These are phyloP conservation scores for Leccinum brunneo-olivaceum DNA, from an alignment of 1,284 basidiomycete genomes.

Conservation along the genomic window DNA sequence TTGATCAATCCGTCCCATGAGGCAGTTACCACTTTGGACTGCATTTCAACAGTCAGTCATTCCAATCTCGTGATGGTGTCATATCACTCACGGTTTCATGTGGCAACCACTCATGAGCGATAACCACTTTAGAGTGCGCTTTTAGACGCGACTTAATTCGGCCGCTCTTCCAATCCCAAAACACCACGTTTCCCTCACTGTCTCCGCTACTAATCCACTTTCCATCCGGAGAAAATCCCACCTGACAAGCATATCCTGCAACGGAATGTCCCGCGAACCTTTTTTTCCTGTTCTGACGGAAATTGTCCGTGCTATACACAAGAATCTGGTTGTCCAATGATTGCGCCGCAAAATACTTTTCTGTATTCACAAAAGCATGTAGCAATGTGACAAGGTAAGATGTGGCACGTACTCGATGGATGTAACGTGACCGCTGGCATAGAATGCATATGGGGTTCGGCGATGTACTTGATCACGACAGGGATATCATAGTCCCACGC, in stretches of 20 bases:
- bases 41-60: conserved; percentile 14
- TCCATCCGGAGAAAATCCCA: conserved; percentile 96
- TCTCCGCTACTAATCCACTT: conserved; percentile 97
- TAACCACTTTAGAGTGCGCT: conserved; percentile 92
- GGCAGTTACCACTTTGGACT: conserved; percentile 94
- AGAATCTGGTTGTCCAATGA: conserved; percentile 98
- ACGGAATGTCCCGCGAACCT: conserved; percentile 95
- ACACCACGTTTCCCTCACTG: conserved; percentile 89
- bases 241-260: conserved; percentile 94
- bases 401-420: conserved; percentile 72
- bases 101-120: conserved; percentile 95
- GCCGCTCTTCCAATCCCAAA: conserved; percentile 99
- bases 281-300: conserved; percentile 98
- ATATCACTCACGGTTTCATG: conserved; percentile 81
- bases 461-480: conserved; percentile 99
- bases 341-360: conserved; percentile 95
- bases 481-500: conserved; percentile 99
- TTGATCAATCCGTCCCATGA: conserved; percentile 98
- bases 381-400: not conserved
- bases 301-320: conserved; percentile 93
- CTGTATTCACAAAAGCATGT: conserved; percentile 34
- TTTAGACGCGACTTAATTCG: conserved; percentile 85
- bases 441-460: conserved; percentile 98
- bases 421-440: conserved; percentile 97
- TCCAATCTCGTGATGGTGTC: conserved; percentile 4